These are phyloP conservation scores for Waltiozyma sp. DNA, from an alignment of 1,139 yeast genomes.

Conservation along the genomic window DNA sequence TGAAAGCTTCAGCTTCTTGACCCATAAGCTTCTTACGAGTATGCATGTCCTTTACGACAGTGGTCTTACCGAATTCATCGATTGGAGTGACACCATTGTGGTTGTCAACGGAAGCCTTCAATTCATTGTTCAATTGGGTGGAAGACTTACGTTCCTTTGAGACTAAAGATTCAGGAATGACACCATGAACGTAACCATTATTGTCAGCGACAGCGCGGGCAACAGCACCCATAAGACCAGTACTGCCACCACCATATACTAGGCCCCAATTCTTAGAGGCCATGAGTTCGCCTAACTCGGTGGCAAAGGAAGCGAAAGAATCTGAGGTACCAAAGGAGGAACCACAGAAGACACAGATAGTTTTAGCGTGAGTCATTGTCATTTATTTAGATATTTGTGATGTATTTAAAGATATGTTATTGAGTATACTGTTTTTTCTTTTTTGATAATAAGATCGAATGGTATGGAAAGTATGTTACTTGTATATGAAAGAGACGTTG, in stretches of 20 bases:
- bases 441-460: too few relatives aligned
- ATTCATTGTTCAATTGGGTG: slow-evolving; percentile 33
- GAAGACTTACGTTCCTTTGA: slow-evolving; percentile 57
- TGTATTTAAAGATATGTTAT: neutral
- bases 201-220: slow-evolving; percentile 60
- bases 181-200: slow-evolving; percentile 75
- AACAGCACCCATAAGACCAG: slow-evolving; percentile 75
- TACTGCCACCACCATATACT: slow-evolving; percentile 85
- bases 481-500: too few relatives aligned
- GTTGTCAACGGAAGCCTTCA: slow-evolving; percentile 32
- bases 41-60: slow-evolving; percentile 83
- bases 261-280: slow-evolving; percentile 59
- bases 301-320: slow-evolving; percentile 42
- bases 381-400: neutral
- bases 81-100: slow-evolving; percentile 54
- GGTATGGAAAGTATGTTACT: too few relatives aligned
- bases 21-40: slow-evolving; percentile 85
- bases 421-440: too few relatives aligned
- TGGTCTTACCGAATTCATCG: slow-evolving; percentile 64
- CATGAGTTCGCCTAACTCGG: slow-evolving; percentile 45
- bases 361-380: slow-evolving; percentile 21
- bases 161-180: slow-evolving; percentile 76
- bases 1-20: slow-evolving; percentile 73
- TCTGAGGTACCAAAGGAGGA: slow-evolving; percentile 60
- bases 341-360: slow-evolving; percentile 80